These are phyloP conservation scores for Penicillium occitanis DNA, from an alignment of 2,329 filamentous ascomycete species.

Conservation along the genomic window DNA sequence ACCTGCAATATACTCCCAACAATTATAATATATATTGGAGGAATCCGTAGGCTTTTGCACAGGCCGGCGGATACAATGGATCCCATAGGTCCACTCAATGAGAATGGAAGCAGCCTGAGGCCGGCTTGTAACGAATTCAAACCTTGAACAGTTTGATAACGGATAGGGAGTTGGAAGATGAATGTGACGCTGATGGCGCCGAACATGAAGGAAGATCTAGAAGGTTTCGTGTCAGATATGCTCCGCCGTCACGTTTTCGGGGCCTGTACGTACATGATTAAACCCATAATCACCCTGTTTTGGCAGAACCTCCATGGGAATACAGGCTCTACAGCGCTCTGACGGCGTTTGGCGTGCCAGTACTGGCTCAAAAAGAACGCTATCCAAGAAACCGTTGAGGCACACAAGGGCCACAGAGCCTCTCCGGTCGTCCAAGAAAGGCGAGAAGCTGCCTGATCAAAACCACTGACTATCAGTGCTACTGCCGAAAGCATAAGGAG, in stretches of 20 bases:
- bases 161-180: slow-evolving; percentile 2
- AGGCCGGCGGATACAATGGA: not conserved
- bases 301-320: slow-evolving; percentile 22
- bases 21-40: slow-evolving; percentile 35
- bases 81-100: not conserved
- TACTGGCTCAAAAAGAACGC: slow-evolving; percentile 3
- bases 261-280: slow-evolving; percentile 20
- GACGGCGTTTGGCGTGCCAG: not conserved
- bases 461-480: not conserved
- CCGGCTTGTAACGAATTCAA: not conserved
- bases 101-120: slow-evolving; percentile 4
- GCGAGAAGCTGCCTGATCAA: not conserved
- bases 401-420: not conserved
- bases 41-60: slow-evolving; percentile 23
- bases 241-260: not conserved
- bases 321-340: slow-evolving; percentile 20
- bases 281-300: slow-evolving; percentile 21
- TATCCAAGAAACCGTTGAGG: not conserved
- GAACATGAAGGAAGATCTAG: slow-evolving; percentile 5
- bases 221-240: not conserved
- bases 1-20: slow-evolving; percentile 23
- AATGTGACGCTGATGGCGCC: slow-evolving; percentile 6
- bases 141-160: not conserved
- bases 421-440: not conserved
- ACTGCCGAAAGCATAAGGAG: not conserved